phyloP scores from a whole-genome alignment of 805 yeast genomes.

The Vanderwaltozyma tropicalis region DNA sequence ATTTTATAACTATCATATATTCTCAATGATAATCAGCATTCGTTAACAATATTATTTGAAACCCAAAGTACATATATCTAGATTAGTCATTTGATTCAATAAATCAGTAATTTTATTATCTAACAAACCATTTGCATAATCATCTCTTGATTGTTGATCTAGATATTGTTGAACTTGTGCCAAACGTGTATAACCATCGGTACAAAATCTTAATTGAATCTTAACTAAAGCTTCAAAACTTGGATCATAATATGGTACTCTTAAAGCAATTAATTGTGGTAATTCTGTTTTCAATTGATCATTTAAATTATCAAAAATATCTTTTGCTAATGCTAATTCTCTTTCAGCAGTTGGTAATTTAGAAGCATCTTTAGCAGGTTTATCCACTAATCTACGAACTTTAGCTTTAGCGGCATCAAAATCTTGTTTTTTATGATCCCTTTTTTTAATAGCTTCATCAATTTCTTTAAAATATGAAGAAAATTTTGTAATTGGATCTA shows the following conservation, averaged over 20 bases:
- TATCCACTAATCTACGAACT: slow-evolving; percentile 68
- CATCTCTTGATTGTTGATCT: slow-evolving; percentile 67
- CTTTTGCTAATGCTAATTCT: slow-evolving; percentile 61
- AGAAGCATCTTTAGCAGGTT: slow-evolving; percentile 75
- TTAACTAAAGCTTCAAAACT: slow-evolving; percentile 75
- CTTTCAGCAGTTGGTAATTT: slow-evolving; percentile 71
- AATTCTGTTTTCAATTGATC: slow-evolving; percentile 62
- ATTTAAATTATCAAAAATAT: slow-evolving; percentile 64
- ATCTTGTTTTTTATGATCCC: slow-evolving; percentile 68
- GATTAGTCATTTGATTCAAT: slow-evolving; percentile 56
- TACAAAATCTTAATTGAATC: slow-evolving; percentile 71
- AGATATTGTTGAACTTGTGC: slow-evolving; percentile 76
- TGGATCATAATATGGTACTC: slow-evolving; percentile 78
- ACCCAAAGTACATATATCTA: slow-evolving; percentile 64
- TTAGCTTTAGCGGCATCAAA: slow-evolving; percentile 73
- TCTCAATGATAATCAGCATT: no score
- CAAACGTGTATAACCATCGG: slow-evolving; percentile 72
- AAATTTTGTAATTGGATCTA: slow-evolving; percentile 67
- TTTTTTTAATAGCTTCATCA: slow-evolving; percentile 70
- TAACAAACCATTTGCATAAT: slow-evolving; percentile 70
- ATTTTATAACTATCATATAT: no score
- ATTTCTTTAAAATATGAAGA: slow-evolving; percentile 61
- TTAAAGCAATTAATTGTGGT: slow-evolving; percentile 64
- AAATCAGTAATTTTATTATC: slow-evolving; percentile 63
- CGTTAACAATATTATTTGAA: slow-evolving; percentile 32